Evolutionary conservation across 495 filamentous ascomycete genomes (phyloP).

Genomic region (Tuber indicum): DNA sequence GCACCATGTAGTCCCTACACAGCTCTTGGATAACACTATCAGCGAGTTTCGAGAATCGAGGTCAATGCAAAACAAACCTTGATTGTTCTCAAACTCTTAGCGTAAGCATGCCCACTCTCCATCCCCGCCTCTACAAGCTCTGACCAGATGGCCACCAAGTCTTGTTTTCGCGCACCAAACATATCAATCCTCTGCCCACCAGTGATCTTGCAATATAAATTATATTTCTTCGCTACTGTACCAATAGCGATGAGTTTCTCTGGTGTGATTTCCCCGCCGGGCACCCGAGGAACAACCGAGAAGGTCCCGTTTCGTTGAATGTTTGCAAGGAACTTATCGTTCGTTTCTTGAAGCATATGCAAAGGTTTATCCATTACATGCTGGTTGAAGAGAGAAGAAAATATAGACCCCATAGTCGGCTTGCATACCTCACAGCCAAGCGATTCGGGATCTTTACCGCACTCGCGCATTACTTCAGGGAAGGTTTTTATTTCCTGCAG

Average conservation of each 20-base stretch:
- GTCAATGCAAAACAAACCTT: conserved; percentile 50
- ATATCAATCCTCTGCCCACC: conserved; percentile 93
- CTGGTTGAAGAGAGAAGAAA: conserved; percentile 76
- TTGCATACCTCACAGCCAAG: conserved; percentile 93
- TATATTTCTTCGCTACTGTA: conserved; percentile 79
- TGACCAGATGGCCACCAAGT: conserved; percentile 84
- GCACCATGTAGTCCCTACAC: conserved; percentile 93
- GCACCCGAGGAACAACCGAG: conserved; percentile 77
- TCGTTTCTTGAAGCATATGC: conserved; percentile 87
- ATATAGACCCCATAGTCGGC: conserved; percentile 76
- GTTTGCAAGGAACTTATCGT: conserved; percentile 88
- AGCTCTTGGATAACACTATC: conserved; percentile 49
- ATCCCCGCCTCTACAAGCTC: conserved; percentile 81
- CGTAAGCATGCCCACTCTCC: conserved; percentile 93
- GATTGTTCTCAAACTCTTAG: conserved; percentile 83
- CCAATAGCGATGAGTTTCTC: conserved; percentile 87
- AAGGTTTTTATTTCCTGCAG: conserved; percentile 59
- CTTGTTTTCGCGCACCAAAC: conserved; percentile 90
- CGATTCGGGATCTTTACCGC: conserved; percentile 65
- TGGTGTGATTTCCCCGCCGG: conserved; percentile 85
- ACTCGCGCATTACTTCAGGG: conserved; percentile 71
- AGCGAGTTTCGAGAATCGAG: neutral
- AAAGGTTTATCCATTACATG: conserved; percentile 70
- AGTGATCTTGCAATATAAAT: conserved; percentile 90
- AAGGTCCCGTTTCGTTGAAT: conserved; percentile 94